These are phyloP conservation scores for Sporisorium iseilematis-ciliati DNA, from an alignment of 1,284 basidiomycete species.

Conservation along the genomic window DNA sequence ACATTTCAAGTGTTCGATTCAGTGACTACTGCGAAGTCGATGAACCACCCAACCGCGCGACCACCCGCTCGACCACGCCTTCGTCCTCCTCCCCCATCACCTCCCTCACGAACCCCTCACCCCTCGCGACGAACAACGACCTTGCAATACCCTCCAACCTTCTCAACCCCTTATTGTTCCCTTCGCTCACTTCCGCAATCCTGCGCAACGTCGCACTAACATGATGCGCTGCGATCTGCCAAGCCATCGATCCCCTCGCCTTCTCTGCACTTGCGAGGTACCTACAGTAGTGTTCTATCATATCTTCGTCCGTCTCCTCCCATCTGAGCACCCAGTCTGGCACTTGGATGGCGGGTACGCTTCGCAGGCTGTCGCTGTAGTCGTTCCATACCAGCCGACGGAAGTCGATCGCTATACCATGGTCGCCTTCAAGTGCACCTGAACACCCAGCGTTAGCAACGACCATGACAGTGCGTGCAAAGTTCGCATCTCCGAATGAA, in stretches of 20 bases:
- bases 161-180: neutral
- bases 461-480: constrained; percentile 81
- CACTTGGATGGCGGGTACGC: constrained; percentile 36
- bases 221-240: constrained; percentile 82
- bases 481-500: constrained; percentile 85
- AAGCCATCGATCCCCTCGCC: constrained; percentile 73
- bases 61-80: constrained; percentile 13
- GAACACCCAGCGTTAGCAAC: constrained; percentile 70
- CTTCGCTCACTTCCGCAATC: neutral
- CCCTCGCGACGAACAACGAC: constrained; percentile 20
- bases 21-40: neutral
- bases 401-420: constrained; percentile 83
- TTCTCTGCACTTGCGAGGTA: constrained; percentile 70
- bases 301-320: constrained; percentile 77
- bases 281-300: constrained; percentile 74
- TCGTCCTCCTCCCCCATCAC: constrained; percentile 5
- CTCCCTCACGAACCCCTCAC: constrained; percentile 20
- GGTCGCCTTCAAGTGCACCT: constrained; percentile 69
- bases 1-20: too few relatives aligned
- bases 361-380: constrained; percentile 73
- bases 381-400: constrained; percentile 87
- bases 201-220: constrained; percentile 68
- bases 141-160: constrained; percentile 22
- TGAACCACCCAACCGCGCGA: constrained; percentile 6
- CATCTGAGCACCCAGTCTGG: constrained; percentile 78